Conservation (phyloP, 345 rosid genomes). For the Ceriops zippeliana region DNA sequence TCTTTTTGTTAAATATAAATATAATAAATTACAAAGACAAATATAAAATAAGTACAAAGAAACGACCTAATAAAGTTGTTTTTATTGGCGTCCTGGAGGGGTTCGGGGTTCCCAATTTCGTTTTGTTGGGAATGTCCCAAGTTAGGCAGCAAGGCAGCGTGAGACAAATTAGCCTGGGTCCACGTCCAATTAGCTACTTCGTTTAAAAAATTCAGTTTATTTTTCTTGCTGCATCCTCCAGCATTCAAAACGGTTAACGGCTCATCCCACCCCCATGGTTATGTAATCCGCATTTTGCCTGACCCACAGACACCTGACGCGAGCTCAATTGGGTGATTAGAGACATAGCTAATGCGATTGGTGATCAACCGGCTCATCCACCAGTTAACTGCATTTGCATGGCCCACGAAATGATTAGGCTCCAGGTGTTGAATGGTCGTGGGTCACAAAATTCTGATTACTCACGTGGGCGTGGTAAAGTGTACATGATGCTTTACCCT, state of each 20-base stretch:
- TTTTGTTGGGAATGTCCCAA: conserved; percentile 12
- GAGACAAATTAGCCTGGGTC: conserved; percentile 5
- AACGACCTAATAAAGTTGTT: too few relatives aligned
- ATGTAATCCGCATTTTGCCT: too few relatives aligned
- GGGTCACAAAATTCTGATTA: not conserved
- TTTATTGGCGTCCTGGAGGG: conserved; percentile 13
- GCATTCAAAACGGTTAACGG: too few relatives aligned
- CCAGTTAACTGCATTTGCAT: conserved; percentile 5
- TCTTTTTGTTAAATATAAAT: too few relatives aligned
- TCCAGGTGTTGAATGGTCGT: conserved; percentile 3
- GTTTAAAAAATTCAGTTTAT: not conserved
- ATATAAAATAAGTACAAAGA: too few relatives aligned
- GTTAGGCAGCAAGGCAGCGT: conserved; percentile 11
- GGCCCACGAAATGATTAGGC: conserved; percentile 24
- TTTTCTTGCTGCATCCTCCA: too few relatives aligned
- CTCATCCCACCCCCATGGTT: too few relatives aligned
- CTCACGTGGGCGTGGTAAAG: conserved; percentile 19
- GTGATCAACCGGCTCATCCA: not conserved
- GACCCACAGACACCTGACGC: too few relatives aligned
- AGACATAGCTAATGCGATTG: not conserved
- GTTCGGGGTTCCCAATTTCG: conserved; percentile 18
- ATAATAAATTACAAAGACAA: too few relatives aligned
- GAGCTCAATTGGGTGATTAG: not conserved
- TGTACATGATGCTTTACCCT: conserved; percentile 1
- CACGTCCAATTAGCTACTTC: not conserved